Percentiles rank a stretch among this genome's conserved stretches.
These are phyloP conservation scores for Saxophila tyrrhenica DNA, from an alignment of 495 filamentous ascomycete species.

Conservation along the genomic window DNA sequence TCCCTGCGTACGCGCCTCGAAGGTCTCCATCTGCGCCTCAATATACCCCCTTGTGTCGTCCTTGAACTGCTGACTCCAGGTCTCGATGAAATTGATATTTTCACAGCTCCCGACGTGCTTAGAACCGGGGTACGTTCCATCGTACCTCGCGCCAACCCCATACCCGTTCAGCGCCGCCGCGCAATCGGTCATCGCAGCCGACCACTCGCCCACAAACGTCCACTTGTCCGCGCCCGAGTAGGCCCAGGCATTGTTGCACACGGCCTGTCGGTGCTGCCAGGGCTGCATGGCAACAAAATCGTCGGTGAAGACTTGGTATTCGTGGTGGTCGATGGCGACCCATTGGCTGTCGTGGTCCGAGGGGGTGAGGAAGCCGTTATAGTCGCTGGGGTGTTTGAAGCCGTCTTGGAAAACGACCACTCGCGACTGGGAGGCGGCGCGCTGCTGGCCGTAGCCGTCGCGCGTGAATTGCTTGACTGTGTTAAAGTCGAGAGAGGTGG, in stretches of 20 bases:
- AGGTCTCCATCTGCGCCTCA: constrained; percentile 38
- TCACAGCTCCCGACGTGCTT: constrained; percentile 31
- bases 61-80: constrained; percentile 27
- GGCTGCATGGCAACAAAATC: constrained; percentile 26
- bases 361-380: constrained; percentile 35
- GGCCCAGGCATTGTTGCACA: constrained; percentile 31
- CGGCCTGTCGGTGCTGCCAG: constrained; percentile 33
- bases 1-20: constrained; percentile 32
- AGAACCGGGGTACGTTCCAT: constrained; percentile 33
- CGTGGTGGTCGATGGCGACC: constrained; percentile 39
- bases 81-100: constrained; percentile 29
- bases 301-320: constrained; percentile 39
- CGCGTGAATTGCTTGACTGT: constrained; percentile 52
- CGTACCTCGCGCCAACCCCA: constrained; percentile 56
- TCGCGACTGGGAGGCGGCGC: constrained; percentile 38
- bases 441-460: constrained; percentile 46
- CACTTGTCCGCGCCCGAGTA: constrained; percentile 36
- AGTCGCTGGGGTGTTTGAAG: constrained; percentile 37
- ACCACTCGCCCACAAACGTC: constrained; percentile 43
- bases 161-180: constrained; percentile 59
- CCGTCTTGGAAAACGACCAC: constrained; percentile 59
- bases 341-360: constrained; percentile 28
- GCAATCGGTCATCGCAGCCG: constrained; percentile 63
- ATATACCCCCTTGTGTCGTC: constrained; percentile 34
- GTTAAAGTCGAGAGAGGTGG: constrained; percentile 38